These are phyloP conservation scores for Pleurotus tuoliensis DNA, from an alignment of 768 basidiomycete species.

Conservation along the genomic window DNA sequence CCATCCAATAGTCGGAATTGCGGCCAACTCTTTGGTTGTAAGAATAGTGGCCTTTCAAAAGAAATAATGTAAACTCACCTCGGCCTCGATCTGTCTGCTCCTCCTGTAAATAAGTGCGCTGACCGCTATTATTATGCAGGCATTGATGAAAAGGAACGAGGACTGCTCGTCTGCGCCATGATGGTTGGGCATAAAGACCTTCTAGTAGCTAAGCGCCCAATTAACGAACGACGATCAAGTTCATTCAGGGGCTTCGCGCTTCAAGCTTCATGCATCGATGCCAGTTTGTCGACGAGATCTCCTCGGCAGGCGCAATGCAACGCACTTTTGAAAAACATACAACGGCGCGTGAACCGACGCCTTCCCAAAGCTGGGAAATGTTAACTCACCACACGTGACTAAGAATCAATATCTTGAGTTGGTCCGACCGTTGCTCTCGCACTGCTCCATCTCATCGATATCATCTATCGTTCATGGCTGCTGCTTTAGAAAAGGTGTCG, in stretches of 20 bases:
- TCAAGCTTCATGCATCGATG: no score
- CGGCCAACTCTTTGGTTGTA: slow-evolving; percentile 16
- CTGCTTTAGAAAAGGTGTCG: slow-evolving; percentile 62
- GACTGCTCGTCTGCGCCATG: neutral
- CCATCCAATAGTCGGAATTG: slow-evolving; percentile 22
- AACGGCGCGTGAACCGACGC: no score
- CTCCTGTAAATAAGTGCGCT: neutral
- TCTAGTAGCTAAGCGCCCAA: no score
- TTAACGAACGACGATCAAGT: no score
- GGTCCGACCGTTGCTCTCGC: neutral
- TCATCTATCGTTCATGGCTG: slow-evolving; percentile 12
- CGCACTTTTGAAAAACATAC: no score
- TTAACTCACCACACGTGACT: neutral
- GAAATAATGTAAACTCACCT: neutral
- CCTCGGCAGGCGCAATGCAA: no score
- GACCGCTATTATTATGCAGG: neutral
- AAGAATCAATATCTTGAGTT: neutral
- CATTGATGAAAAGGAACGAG: neutral
- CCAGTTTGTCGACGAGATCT: no score
- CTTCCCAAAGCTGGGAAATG: no score
- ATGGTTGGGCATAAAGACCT: no score
- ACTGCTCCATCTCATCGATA: slow-evolving; percentile 12
- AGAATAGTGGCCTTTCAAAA: neutral
- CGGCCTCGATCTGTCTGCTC: neutral
- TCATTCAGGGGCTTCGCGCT: no score